These are phyloP conservation scores for Podila minutissima DNA, from an alignment of 192 early-diverging fungal species.

Conservation along the genomic window DNA sequence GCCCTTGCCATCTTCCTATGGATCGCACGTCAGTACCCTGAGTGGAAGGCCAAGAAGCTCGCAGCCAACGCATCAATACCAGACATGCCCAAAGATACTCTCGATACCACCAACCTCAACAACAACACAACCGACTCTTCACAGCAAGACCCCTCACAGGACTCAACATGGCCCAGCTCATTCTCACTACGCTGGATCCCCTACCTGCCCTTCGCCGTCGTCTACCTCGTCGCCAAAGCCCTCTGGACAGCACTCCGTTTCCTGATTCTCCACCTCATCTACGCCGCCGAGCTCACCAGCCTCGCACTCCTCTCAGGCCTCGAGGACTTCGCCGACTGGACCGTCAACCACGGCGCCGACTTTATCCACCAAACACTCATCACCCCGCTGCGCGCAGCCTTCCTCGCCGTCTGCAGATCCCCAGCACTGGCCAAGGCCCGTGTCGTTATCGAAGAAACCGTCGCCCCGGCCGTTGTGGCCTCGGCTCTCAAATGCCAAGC, in stretches of 20 bases:
- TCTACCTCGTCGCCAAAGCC: slow-evolving; percentile 30
- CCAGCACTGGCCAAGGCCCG: slow-evolving; percentile 10
- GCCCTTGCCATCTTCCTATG: slow-evolving; percentile 20
- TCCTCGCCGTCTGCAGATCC: background rate
- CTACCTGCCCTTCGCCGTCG: slow-evolving; percentile 33
- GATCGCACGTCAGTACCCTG: slow-evolving; percentile 41
- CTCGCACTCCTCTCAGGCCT: background rate
- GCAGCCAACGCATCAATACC: background rate
- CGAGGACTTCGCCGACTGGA: slow-evolving; percentile 18
- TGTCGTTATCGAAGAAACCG: background rate
- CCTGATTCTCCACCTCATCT: slow-evolving; percentile 16
- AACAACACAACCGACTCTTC: slow-evolving; percentile 3
- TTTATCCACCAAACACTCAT: slow-evolving; percentile 13
- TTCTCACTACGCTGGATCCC: slow-evolving; percentile 39
- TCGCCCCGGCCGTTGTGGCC: slow-evolving; percentile 8
- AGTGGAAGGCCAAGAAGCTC: slow-evolving; percentile 16
- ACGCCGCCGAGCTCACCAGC: slow-evolving; percentile 6
- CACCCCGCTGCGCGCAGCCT: background rate
- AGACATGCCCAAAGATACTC: background rate
- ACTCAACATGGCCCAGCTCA: slow-evolving; percentile 8
- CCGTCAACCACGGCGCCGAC: slow-evolving; percentile 25
- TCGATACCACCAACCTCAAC: background rate
- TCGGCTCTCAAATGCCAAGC: background rate
- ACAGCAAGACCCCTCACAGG: background rate
- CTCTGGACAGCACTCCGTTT: slow-evolving; percentile 17